Percentiles rank a stretch among this genome's conserved stretches.
Evolutionary conservation across 129 eudicot genomes (phyloP).

Genomic region (Flaveria bidentis): DNA sequence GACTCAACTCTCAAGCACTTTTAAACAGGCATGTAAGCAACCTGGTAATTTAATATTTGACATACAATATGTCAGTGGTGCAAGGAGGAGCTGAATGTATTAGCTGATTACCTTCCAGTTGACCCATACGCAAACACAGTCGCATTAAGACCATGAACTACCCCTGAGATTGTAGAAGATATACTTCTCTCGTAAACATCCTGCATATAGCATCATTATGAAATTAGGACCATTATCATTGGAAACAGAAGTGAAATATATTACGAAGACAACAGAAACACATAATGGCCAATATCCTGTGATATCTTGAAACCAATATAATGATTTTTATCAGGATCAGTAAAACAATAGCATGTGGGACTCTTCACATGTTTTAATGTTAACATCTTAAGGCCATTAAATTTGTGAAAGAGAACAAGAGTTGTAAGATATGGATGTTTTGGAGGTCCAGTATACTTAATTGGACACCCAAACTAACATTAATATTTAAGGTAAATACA

Average conservation of each 20-base stretch:
- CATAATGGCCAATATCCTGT: neutral
- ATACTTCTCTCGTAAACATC: conserved; percentile 78
- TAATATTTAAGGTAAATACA: conserved; percentile 1
- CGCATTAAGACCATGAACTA: conserved; percentile 92
- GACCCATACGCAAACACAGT: conserved; percentile 96
- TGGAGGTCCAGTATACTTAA: conserved; percentile 13
- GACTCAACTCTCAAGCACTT: conserved; percentile 3
- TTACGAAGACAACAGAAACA: neutral
- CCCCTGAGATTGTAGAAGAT: conserved; percentile 81
- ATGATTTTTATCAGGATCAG: neutral
- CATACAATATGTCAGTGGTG: neutral
- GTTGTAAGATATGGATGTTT: neutral
- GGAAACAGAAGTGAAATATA: neutral
- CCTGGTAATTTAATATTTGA: neutral
- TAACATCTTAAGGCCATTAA: conserved; percentile 1
- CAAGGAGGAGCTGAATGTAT: conserved; percentile 12
- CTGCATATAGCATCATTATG: conserved; percentile 40
- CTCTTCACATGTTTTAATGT: conserved; percentile 14
- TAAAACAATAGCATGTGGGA: neutral
- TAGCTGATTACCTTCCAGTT: conserved; percentile 77
- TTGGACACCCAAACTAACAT: conserved; percentile 2
- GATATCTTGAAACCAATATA: conserved; percentile 9
- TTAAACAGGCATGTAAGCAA: neutral
- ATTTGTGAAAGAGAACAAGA: neutral
- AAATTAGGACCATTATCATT: conserved; percentile 5